phyloP scores from a whole-genome alignment of 208 protist genomes.

The Porcisia deanei region DNA sequence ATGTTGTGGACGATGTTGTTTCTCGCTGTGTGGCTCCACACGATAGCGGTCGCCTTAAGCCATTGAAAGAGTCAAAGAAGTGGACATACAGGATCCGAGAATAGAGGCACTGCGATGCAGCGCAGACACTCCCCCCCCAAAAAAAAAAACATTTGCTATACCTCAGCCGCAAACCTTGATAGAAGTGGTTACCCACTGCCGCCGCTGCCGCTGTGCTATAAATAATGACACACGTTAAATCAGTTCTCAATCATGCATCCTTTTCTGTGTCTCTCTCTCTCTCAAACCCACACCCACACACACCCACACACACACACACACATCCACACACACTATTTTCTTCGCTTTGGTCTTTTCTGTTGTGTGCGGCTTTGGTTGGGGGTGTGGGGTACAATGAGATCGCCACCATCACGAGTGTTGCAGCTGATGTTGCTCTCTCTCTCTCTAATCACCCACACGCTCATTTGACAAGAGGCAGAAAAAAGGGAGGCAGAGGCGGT shows the following conservation, averaged over 20 bases:
- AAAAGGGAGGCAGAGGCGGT: background rate
- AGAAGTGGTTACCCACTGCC: background rate
- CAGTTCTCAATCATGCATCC: background rate
- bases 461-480: background rate
- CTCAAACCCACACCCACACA: background rate
- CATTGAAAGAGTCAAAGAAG: background rate
- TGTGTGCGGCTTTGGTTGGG: background rate
- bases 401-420: background rate
- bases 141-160: no score
- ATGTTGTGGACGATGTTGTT: background rate
- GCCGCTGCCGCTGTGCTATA: background rate
- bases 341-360: background rate
- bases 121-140: background rate
- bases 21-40: background rate
- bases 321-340: background rate
- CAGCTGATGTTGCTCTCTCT: slow-evolving; percentile 1
- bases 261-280: background rate
- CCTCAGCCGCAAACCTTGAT: background rate
- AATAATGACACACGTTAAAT: background rate
- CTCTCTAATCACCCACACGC: background rate
- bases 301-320: background rate
- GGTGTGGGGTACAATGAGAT: background rate
- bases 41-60: background rate
- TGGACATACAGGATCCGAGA: no score
- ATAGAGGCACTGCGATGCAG: background rate